phyloP scores from a whole-genome alignment of 345 rosid species.

The Camelina sativa region DNA sequence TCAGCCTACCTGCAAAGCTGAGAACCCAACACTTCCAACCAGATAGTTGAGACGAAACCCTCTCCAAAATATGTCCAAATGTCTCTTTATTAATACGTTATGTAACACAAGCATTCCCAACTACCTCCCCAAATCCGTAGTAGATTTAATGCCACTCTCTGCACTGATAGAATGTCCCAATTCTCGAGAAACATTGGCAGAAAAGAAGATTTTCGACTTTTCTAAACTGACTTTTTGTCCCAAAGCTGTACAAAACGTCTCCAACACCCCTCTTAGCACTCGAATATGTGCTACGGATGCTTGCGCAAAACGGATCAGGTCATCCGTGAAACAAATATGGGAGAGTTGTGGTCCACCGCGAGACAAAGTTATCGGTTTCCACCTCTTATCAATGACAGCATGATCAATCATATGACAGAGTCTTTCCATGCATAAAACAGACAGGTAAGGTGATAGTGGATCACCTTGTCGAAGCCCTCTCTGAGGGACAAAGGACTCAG shows the following conservation, averaged over 20 bases:
- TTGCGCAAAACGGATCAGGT: too few species aligned
- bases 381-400: neutral
- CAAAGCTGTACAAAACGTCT: neutral
- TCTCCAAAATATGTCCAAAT: too few species aligned
- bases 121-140: too few species aligned
- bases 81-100: too few species aligned
- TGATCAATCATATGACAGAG: neutral
- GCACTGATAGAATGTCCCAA: neutral
- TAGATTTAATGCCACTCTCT: neutral
- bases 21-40: too few species aligned
- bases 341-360: neutral
- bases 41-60: too few species aligned
- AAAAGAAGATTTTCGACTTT: neutral
- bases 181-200: rapidly evolving
- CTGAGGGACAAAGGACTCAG: too few species aligned
- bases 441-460: neutral
- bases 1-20: too few species aligned
- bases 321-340: neutral
- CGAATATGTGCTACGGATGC: too few species aligned
- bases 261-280: neutral
- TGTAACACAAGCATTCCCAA: too few species aligned
- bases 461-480: too few species aligned
- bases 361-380: neutral
- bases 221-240: neutral
- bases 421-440: neutral